Evolutionary conservation across 306 rosid genomes (phyloP).

Genomic region (Trifolium repens): DNA sequence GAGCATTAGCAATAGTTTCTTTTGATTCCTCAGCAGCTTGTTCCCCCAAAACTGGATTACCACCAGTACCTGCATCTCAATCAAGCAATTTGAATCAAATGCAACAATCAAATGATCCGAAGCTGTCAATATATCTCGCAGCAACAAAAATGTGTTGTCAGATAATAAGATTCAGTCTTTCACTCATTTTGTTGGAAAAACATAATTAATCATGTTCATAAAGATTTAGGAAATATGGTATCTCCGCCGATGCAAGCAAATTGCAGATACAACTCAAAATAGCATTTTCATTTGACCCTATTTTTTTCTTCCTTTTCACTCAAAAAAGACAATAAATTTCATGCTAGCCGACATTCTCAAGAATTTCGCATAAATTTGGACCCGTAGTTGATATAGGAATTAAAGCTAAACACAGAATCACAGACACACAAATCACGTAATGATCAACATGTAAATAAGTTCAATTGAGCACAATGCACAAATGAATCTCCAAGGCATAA

Average conservation of each 20-base stretch:
- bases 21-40: constrained; percentile 97
- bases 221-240: neutral
- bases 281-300: neutral
- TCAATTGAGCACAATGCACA: constrained; percentile 28
- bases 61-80: constrained; percentile 91
- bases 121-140: neutral
- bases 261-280: no score
- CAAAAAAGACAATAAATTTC: neutral
- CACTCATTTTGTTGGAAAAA: neutral
- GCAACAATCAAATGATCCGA: neutral
- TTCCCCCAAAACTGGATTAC: constrained; percentile 93
- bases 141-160: neutral
- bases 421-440: neutral
- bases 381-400: neutral
- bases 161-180: neutral
- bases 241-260: neutral
- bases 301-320: no score
- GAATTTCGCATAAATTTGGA: neutral
- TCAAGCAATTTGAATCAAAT: constrained; percentile 51
- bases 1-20: constrained; percentile 78
- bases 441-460: constrained; percentile 5
- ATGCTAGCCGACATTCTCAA: neutral
- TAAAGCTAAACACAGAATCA: neutral
- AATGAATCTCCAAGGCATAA: constrained; percentile 10
- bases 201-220: neutral